Conservation (phyloP, 768 basidiomycete species). For the Rossbeevera mucosa region DNA sequence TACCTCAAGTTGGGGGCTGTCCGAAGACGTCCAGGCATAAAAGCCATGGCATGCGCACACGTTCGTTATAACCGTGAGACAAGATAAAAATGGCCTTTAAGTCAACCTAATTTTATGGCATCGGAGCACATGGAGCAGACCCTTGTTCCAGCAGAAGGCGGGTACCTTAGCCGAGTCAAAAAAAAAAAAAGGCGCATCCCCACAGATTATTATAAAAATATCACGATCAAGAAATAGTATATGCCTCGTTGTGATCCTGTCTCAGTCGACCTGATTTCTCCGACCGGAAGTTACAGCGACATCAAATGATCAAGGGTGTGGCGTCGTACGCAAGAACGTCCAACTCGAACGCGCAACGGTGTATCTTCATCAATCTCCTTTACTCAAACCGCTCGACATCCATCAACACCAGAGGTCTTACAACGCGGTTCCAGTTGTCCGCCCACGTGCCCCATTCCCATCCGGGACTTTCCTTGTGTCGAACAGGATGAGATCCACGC, state of each 20-base stretch:
- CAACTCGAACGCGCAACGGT: not conserved
- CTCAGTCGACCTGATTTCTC: not conserved
- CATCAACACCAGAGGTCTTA: slow-evolving; percentile 53
- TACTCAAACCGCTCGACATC: slow-evolving; percentile 27
- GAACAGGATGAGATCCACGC: slow-evolving; percentile 18
- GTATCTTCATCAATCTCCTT: not conserved
- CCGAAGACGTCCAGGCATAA: slow-evolving; percentile 3
- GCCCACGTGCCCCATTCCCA: slow-evolving; percentile 77
- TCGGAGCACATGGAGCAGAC: not conserved
- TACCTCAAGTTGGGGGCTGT: not conserved
- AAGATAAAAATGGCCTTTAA: not conserved
- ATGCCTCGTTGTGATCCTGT: not conserved
- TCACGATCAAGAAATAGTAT: not conserved
- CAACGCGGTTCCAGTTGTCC: slow-evolving; percentile 73
- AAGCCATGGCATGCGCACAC: slow-evolving; percentile 2
- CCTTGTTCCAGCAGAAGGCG: no score
- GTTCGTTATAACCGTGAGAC: slow-evolving; percentile 12
- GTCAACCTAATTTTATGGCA: no score
- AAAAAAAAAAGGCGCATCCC: not conserved
- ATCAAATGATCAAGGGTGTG: not conserved
- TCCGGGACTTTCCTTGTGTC: slow-evolving; percentile 22
- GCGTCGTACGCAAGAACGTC: not conserved
- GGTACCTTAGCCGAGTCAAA: not conserved
- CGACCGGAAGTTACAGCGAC: not conserved
- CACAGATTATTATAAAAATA: not conserved